Base-by-base conservation (phyloP, 1,284 basidiomycete species). In the Trichosporon asahii region DNA sequence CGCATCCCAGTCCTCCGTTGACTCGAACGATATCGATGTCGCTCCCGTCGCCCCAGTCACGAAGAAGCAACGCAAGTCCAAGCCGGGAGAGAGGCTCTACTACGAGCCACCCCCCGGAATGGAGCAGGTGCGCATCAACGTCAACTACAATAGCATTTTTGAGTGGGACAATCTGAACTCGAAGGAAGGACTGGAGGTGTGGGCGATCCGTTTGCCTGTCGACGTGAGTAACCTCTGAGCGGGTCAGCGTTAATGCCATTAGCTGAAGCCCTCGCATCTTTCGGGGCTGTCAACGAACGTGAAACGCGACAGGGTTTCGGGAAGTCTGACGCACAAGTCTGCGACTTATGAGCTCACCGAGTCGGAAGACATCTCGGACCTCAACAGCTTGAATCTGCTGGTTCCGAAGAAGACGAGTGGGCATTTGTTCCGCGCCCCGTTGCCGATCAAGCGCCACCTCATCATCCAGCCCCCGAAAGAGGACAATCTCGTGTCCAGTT, bases 161-260 rank as follows among this genome's bases (percentile, higher is more conserved):
- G 81, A 83, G 66, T 83, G 75, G 70, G 79, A 80, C 25, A 69
- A 73, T 18, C 68, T 84, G 27, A 75, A 77, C 7, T 64, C 49
- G 9, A 76, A 77, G 66, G 72, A 74, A 3, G 77, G 76, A 3
- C 72, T 80, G 1, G 79, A 84, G 71, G 72, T 84, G 11, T 84
- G 83, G 83, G 78, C 80, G 18, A 78, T 84, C 66, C 73, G 83
- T n/a, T 75, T 79, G 9, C 83, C 83, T 0, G 60, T 68, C 9
- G 79, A 80, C 61, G 81, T 83, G 66, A 69, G 79, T 73, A 6
- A 8, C 1, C 18, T n/a, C 14, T n/a, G n/a, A 33, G 2, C 12
- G 12, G 25, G 14, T 3, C 29, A 1, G 2, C 29, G 60, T 65
- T 71, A 29, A 63, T 21, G 2, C 11, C 2, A 2, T 7, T 69